phyloP scores from a whole-genome alignment of 2,329 filamentous ascomycete species.

The Penicillium sclerotiorum region DNA sequence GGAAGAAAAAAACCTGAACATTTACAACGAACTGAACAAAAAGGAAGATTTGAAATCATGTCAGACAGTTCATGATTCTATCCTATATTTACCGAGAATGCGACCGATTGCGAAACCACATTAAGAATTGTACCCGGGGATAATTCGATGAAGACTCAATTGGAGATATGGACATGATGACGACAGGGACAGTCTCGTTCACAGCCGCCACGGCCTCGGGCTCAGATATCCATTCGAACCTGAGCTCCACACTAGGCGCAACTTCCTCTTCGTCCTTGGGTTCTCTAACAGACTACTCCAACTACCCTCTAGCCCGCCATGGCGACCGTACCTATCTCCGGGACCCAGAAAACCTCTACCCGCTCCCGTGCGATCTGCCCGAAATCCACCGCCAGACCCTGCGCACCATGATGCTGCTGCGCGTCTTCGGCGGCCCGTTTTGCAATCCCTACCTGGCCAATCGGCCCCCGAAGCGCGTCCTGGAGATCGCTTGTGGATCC shows the following conservation, averaged over 20 bases:
- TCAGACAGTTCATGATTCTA: conserved; percentile 22
- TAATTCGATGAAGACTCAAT: conserved; percentile 22
- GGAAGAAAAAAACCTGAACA: not conserved
- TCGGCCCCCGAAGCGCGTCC: conserved; percentile 72
- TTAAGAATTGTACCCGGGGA: conserved; percentile 20
- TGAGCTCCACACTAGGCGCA: conserved; percentile 36
- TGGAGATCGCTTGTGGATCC: conserved; percentile 86
- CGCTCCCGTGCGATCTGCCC: conserved; percentile 82
- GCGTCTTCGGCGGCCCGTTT: conserved; percentile 78
- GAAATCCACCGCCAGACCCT: conserved; percentile 88
- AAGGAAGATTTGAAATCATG: conserved; percentile 13
- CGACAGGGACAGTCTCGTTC: conserved; percentile 30
- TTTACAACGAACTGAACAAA: no score
- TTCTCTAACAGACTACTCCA: conserved; percentile 42
- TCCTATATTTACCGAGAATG: conserved; percentile 29
- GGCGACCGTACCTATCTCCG: conserved; percentile 83
- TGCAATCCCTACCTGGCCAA: conserved; percentile 69
- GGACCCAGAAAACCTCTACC: conserved; percentile 72
- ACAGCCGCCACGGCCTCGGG: conserved; percentile 30
- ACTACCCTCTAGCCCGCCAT: conserved; percentile 66
- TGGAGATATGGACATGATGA: conserved; percentile 36
- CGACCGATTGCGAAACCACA: conserved; percentile 22
- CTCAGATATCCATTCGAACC: conserved; percentile 37
- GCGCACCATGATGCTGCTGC: conserved; percentile 76
- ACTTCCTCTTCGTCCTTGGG: conserved; percentile 41